These are phyloP conservation scores for Pseudonitzschia multistriata DNA, from an alignment of 108 stramenopile species.

Conservation along the genomic window DNA sequence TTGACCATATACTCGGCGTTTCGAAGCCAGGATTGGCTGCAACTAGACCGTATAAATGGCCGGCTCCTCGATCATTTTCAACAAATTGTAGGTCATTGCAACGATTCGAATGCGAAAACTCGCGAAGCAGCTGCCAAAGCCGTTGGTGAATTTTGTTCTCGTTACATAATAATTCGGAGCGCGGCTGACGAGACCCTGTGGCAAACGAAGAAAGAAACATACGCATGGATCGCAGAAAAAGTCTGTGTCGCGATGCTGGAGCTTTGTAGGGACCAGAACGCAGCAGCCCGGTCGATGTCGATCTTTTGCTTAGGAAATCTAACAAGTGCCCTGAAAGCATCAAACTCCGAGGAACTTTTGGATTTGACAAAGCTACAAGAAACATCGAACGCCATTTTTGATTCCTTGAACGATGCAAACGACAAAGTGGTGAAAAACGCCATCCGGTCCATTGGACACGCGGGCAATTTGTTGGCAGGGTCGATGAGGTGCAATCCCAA, in stretches of 20 bases:
- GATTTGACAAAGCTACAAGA: conserved; percentile 16
- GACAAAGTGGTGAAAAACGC: conserved; percentile 71
- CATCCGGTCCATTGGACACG: conserved; percentile 62
- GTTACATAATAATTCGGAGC: conserved; percentile 11
- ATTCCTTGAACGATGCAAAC: conserved; percentile 45
- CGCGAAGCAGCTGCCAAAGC: conserved; percentile 64
- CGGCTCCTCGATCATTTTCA: conserved; percentile 19
- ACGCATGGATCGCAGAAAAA: conserved; percentile 17
- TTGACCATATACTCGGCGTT: conserved; percentile 44
- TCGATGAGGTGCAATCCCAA: neutral
- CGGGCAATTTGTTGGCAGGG: conserved; percentile 38
- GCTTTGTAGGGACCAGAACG: conserved; percentile 41
- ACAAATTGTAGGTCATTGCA: conserved; percentile 39
- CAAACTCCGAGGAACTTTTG: conserved; percentile 8
- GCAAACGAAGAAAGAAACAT: neutral
- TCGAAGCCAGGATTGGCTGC: conserved; percentile 47
- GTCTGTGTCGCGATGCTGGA: conserved; percentile 39
- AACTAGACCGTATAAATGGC: conserved; percentile 17
- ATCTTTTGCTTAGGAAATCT: conserved; percentile 73
- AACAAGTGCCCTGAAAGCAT: conserved; percentile 37
- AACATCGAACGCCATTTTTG: conserved; percentile 15
- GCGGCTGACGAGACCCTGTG: conserved; percentile 16
- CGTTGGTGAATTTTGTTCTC: conserved; percentile 57
- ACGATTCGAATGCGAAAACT: conserved; percentile 42
- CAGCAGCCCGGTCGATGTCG: conserved; percentile 59